Percentiles rank a stretch among this genome's conserved stretches.
Conservation (phyloP, 768 basidiomycete genomes). For the Russula compacta region DNA sequence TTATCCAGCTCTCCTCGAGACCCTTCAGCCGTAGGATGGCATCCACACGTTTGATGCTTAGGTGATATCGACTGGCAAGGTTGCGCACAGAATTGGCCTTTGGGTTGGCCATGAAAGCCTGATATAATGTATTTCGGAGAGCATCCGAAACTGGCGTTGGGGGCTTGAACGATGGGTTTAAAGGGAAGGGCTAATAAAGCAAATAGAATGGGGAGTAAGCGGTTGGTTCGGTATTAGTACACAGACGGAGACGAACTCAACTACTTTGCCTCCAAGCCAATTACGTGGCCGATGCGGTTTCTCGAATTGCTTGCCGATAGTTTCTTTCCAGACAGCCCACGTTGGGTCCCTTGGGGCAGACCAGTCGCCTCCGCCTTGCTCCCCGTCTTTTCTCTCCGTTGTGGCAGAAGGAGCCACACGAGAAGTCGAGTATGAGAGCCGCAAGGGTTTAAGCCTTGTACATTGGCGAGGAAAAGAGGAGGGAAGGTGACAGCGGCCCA, state of each 20-base stretch:
- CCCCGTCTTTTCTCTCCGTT: background rate
- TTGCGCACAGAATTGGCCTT: constrained; percentile 44
- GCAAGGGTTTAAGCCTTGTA: background rate
- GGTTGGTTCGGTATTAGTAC: background rate
- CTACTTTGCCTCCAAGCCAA: constrained; percentile 54
- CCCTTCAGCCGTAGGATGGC: constrained; percentile 79
- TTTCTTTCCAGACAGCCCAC: constrained; percentile 6
- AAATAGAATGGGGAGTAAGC: constrained; percentile 11
- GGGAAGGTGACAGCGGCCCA: background rate
- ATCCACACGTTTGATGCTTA: constrained; percentile 72
- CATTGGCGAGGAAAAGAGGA: background rate
- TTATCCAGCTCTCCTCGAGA: constrained; percentile 58
- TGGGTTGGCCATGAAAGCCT: constrained; percentile 51
- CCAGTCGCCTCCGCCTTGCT: constrained; percentile 18
- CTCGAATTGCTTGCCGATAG: constrained; percentile 14
- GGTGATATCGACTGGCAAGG: constrained; percentile 51
- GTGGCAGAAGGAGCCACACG: background rate
- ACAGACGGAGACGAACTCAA: constrained; percentile 32
- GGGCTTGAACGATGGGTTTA: constrained; percentile 78
- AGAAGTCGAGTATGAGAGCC: background rate
- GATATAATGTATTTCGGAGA: constrained; percentile 49
- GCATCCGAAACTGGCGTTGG: constrained; percentile 64
- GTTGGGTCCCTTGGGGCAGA: background rate
- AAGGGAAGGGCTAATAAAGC: constrained; percentile 62
- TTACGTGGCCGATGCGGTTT: constrained; percentile 33